phyloP scores from a whole-genome alignment of 805 yeast genomes.

The Starmerella tilneyi region DNA sequence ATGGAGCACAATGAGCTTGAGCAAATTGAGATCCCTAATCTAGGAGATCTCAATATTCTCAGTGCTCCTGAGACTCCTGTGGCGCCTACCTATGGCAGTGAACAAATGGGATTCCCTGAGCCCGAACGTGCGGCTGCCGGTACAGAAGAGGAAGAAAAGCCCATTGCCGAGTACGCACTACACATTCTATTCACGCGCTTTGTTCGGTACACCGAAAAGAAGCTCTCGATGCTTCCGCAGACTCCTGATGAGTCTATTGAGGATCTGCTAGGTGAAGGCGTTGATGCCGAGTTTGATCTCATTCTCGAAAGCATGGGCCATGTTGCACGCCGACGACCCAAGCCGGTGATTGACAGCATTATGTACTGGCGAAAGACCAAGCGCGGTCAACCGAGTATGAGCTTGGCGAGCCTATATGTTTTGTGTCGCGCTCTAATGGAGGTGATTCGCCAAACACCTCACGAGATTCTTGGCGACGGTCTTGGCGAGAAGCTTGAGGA shows the following conservation, averaged over 20 bases:
- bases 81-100: background rate
- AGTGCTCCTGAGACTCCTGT: background rate
- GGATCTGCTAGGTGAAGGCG: constrained; percentile 71
- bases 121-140: background rate
- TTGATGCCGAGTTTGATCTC: constrained; percentile 75
- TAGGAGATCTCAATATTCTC: constrained; percentile 9
- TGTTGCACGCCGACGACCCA: constrained; percentile 80
- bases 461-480: constrained; percentile 64
- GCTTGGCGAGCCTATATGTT: constrained; percentile 75
- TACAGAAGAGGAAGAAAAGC: constrained; percentile 22
- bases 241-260: constrained; percentile 58
- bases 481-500: constrained; percentile 79
- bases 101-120: background rate
- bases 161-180: constrained; percentile 61
- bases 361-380: constrained; percentile 97
- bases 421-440: constrained; percentile 86
- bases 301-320: constrained; percentile 80
- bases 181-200: constrained; percentile 93
- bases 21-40: constrained; percentile 26
- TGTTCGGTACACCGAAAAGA: constrained; percentile 85
- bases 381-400: constrained; percentile 65
- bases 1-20: constrained; percentile 14
- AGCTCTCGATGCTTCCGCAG: constrained; percentile 59
- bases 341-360: constrained; percentile 92
- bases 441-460: constrained; percentile 77